A percentile compares a stretch with the other conserved stretches of the same genome.
Conservation (phyloP, 495 filamentous ascomycete species). For the Xylaria venustula region DNA sequence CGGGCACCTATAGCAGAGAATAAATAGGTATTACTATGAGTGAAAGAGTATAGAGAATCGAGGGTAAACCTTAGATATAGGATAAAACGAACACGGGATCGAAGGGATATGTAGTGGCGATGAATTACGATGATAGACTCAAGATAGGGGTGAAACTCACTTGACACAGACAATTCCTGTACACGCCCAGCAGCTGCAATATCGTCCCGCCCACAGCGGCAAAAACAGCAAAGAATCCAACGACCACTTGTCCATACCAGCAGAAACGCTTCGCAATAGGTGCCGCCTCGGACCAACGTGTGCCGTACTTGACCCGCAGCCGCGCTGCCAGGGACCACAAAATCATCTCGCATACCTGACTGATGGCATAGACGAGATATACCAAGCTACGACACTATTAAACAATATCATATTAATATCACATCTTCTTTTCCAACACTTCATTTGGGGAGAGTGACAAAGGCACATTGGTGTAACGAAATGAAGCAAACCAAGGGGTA, state of each 20-base stretch:
- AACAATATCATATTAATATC: not conserved
- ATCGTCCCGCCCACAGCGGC: slow-evolving; percentile 35
- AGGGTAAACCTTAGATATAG: too few relatives aligned
- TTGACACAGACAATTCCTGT: slow-evolving; percentile 35
- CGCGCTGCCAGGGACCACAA: slow-evolving; percentile 29
- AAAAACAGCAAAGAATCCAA: slow-evolving; percentile 33
- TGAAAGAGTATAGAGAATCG: too few relatives aligned
- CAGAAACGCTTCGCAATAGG: slow-evolving; percentile 22
- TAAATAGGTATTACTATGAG: not conserved
- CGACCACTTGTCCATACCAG: slow-evolving; percentile 29
- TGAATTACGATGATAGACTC: not conserved
- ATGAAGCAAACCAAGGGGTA: too few relatives aligned
- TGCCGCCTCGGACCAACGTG: slow-evolving; percentile 19
- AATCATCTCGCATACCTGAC: slow-evolving; percentile 36
- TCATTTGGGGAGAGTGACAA: too few relatives aligned
- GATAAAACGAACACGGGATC: not conserved
- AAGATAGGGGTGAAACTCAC: slow-evolving; percentile 15
- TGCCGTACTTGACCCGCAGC: slow-evolving; percentile 20
- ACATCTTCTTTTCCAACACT: not conserved
- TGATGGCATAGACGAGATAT: slow-evolving; percentile 38
- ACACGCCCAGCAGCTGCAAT: slow-evolving; percentile 41
- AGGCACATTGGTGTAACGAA: too few relatives aligned
- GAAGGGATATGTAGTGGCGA: too few relatives aligned
- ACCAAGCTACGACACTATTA: slow-evolving; percentile 38
- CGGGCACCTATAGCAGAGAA: slow-evolving; percentile 16